phyloP scores from a whole-genome alignment of 495 filamentous ascomycete species.

The Tuber microsphaerosporum region DNA sequence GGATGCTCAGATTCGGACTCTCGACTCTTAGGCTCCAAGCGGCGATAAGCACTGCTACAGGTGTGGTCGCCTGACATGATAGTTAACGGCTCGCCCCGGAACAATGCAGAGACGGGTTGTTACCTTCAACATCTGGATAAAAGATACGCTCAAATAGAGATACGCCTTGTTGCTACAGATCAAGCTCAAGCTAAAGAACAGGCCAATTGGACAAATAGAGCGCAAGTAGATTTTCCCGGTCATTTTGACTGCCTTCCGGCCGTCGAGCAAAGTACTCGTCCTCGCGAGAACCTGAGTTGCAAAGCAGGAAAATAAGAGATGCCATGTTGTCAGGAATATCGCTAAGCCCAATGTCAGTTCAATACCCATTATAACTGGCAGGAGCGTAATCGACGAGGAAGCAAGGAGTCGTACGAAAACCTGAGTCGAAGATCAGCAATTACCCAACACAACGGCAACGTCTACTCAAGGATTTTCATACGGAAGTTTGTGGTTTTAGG shows the following conservation, averaged over 20 bases:
- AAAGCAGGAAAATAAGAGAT: slow-evolving; percentile 77
- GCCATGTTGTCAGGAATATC: slow-evolving; percentile 86
- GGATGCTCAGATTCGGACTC: slow-evolving; percentile 52
- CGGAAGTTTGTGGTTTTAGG: slow-evolving; percentile 59
- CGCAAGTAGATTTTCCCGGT: slow-evolving; percentile 82
- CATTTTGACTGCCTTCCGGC: slow-evolving; percentile 87
- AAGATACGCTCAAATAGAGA: slow-evolving; percentile 81
- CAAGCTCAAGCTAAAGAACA: slow-evolving; percentile 89
- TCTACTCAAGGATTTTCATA: slow-evolving; percentile 47
- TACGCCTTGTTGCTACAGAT: slow-evolving; percentile 93
- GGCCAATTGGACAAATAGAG: slow-evolving; percentile 82
- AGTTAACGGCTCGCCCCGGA: slow-evolving; percentile 34
- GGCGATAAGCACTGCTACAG: slow-evolving; percentile 76
- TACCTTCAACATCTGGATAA: slow-evolving; percentile 97
- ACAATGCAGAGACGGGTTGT: slow-evolving; percentile 23
- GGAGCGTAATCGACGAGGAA: not conserved
- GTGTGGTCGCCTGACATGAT: slow-evolving; percentile 67
- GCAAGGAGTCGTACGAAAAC: slow-evolving; percentile 44
- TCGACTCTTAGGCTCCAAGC: slow-evolving; percentile 58
- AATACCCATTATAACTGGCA: not conserved
- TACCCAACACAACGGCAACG: not conserved
- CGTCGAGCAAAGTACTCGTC: slow-evolving; percentile 79
- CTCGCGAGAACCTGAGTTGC: slow-evolving; percentile 86
- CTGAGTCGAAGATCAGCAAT: slow-evolving; percentile 12
- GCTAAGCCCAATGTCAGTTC: slow-evolving; percentile 24